Percentiles rank a stretch among this genome's conserved stretches.
Conservation (phyloP, 495 filamentous ascomycete genomes). For the Friedmanniomyces simplex region DNA sequence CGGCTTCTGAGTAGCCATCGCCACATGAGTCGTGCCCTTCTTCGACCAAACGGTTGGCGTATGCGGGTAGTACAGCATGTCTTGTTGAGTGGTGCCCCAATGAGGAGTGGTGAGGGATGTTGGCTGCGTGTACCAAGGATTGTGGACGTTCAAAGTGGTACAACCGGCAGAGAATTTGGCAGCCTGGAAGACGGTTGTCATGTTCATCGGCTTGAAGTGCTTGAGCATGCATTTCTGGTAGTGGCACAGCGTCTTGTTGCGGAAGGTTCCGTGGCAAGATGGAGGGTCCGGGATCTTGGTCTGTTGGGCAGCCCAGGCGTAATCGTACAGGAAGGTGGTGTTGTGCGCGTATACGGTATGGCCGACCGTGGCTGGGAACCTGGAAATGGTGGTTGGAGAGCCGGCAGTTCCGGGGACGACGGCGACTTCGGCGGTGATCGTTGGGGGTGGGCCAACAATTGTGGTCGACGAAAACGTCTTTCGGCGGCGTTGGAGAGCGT, state of each 20-base stretch:
- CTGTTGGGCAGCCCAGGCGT: not conserved
- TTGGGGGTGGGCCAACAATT: too few species aligned
- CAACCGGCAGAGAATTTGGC: not conserved
- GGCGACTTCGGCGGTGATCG: too few species aligned
- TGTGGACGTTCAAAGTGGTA: not conserved
- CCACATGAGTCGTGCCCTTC: not conserved
- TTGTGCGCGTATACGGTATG: not conserved
- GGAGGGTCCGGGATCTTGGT: not conserved
- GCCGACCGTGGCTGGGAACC: not conserved
- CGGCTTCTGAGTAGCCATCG: not conserved
- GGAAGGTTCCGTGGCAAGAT: not conserved
- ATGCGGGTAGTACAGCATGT: not conserved
- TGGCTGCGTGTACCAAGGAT: not conserved
- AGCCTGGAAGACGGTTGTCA: conserved; percentile 3
- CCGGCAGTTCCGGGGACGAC: too few species aligned
- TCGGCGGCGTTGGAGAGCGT: too few species aligned
- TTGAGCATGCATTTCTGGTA: not conserved
- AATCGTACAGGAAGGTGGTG: not conserved
- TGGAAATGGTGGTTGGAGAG: not conserved
- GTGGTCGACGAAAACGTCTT: too few species aligned
- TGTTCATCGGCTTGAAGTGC: not conserved
- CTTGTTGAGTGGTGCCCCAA: not conserved
- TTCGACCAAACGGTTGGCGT: too few species aligned
- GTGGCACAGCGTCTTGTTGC: not conserved
- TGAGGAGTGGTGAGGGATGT: not conserved